These are phyloP conservation scores for Huntiella moniliformis DNA, from an alignment of 2,329 filamentous ascomycete genomes.

Conservation along the genomic window DNA sequence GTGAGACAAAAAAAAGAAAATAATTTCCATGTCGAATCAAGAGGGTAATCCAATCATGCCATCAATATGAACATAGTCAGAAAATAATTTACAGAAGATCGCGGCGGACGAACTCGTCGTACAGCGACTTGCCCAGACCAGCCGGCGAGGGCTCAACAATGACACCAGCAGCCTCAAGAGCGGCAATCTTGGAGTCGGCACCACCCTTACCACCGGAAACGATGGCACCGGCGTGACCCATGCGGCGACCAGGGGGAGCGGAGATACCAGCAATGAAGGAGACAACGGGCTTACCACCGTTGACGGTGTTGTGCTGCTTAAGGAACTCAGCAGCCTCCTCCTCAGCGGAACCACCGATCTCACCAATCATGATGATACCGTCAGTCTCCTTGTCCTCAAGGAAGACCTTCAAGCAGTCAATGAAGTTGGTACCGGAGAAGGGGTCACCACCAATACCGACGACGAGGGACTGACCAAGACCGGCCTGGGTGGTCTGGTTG, in stretches of 20 bases:
- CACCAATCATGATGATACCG: constrained; percentile 99
- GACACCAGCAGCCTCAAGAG: constrained; percentile 82
- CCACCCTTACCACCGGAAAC: constrained; percentile 95
- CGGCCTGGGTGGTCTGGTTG: constrained; percentile 96
- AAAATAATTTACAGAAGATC: constrained; percentile 58
- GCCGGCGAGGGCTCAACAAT: constrained; percentile 92
- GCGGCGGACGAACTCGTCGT: constrained; percentile 87
- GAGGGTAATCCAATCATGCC: constrained; percentile 6
- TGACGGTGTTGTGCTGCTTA: constrained; percentile 72
- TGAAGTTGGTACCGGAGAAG: constrained; percentile 98
- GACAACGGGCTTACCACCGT: constrained; percentile 79
- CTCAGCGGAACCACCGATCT: constrained; percentile 93
- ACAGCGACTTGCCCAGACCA: constrained; percentile 76
- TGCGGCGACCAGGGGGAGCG: constrained; percentile 84
- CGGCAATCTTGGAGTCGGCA: constrained; percentile 93
- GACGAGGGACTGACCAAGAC: constrained; percentile 92
- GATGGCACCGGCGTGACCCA: constrained; percentile 98
- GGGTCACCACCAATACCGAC: constrained; percentile 97
- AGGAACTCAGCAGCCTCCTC: constrained; percentile 97
- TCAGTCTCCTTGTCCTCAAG: constrained; percentile 90
- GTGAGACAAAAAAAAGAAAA: not conserved
- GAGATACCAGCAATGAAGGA: constrained; percentile 98
- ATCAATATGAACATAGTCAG: not conserved
- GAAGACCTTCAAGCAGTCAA: constrained; percentile 97
- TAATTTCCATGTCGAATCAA: not conserved